Conservation (phyloP, 83 land plant genomes). For the Picea abies region DNA sequence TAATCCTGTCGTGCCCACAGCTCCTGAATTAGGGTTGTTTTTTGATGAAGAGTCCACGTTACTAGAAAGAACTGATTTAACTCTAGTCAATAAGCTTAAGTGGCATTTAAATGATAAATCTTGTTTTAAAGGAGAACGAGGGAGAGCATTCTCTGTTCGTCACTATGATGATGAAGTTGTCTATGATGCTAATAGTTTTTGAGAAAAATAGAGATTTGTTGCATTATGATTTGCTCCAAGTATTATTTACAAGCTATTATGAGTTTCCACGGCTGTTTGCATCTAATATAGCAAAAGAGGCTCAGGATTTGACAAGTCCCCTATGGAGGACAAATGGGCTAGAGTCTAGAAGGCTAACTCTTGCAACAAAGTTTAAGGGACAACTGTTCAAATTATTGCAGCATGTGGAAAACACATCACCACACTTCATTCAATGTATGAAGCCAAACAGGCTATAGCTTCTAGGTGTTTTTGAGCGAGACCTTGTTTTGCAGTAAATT, state of each 20-base stretch:
- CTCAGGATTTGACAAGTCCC: slow-evolving; percentile 18
- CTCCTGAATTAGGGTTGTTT: slow-evolving; percentile 21
- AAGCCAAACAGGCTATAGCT: slow-evolving; percentile 83
- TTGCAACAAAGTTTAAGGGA: slow-evolving; percentile 66
- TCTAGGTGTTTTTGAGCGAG: slow-evolving; percentile 67
- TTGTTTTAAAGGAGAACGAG: slow-evolving; percentile 75
- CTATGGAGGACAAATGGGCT: slow-evolving; percentile 3
- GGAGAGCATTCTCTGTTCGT: slow-evolving; percentile 62
- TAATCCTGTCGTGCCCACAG: too few species aligned
- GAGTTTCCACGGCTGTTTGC: slow-evolving; percentile 65
- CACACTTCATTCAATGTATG: slow-evolving; percentile 92
- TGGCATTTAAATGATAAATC: slow-evolving; percentile 64
- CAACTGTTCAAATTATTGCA: slow-evolving; percentile 86
- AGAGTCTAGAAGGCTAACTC: slow-evolving; percentile 39
- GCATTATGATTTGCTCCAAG: slow-evolving; percentile 68
- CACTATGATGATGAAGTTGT: slow-evolving; percentile 97
- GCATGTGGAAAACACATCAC: slow-evolving; percentile 72
- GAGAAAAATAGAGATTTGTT: slow-evolving; percentile 91
- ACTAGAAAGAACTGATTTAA: slow-evolving; percentile 79
- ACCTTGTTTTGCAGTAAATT: slow-evolving; percentile 86
- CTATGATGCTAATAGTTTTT: slow-evolving; percentile 84
- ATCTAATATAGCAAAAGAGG: slow-evolving; percentile 42
- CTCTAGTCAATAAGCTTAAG: slow-evolving; percentile 82
- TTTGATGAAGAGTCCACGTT: slow-evolving; percentile 91
- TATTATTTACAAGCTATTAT: slow-evolving; percentile 64